Base-by-base conservation (phyloP, 1,139 yeast genomes). In the Protomyces inundatus region DNA sequence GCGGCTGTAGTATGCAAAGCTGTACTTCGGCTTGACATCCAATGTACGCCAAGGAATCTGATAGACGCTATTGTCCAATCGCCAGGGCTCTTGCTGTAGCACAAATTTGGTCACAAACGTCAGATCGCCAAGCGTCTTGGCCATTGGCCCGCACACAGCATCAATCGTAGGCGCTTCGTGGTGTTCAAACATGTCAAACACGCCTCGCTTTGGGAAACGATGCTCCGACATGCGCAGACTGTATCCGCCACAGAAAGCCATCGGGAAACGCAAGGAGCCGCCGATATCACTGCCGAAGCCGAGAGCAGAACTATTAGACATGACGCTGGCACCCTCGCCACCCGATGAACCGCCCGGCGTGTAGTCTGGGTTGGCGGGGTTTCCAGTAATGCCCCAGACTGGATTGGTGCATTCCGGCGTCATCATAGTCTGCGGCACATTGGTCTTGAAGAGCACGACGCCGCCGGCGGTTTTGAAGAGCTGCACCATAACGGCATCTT, bases 261-360 rank as follows among this genome's bases (percentile, higher is more conserved):
- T 78, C 0, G 86, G 86, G 61, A 77, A 77, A 64, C 86, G 73
- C 55, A 83, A 81, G 52, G 81, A 76, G 3, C 87, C 86, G 10
- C 90, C 87, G 66, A 83, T 81, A 71, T 83, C 87, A 10, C 46
- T 30, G n/a, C 85, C 85, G 46, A 82, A 71, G 0, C 85, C 85
- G 53, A 82, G 66, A 6, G 77, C 69, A 0, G 82, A 75, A 12
- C 80, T 84, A 54, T 74, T 75, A 32, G 79, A 71, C 1, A 79
- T 82, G 35, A 82, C 70, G 30, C 82, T 70, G 0, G 84, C 79
- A 32, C 82, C 84, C 71, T 81, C 86, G 55, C 86, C 86, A 14
- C 85, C 84, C 5, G 81, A 77, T 4, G 84, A 80, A 0, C 87
- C 87, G 54, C 87, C 86, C 14, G 80, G 70, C 1, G 82, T 73